Conservation (phyloP, 208 protist genomes). For the Trypanosoma congolense region DNA sequence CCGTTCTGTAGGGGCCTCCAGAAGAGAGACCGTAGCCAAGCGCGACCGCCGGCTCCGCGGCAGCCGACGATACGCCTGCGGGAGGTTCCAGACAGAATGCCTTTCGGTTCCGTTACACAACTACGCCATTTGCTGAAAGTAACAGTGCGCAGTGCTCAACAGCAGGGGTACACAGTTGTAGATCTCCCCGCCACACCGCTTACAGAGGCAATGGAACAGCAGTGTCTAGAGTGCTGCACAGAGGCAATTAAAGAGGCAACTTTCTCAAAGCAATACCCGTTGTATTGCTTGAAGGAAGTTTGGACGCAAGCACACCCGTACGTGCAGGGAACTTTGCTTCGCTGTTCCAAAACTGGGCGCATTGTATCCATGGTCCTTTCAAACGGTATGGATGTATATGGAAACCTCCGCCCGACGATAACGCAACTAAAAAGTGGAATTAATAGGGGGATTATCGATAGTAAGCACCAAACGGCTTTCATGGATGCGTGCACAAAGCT, state of each 20-base stretch:
- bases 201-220: conserved; percentile 32
- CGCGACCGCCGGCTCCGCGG: conserved; percentile 37
- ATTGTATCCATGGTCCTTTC: conserved; percentile 67
- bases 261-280: conserved; percentile 70
- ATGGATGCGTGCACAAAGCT: conserved; percentile 54
- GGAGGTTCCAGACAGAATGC: conserved; percentile 56
- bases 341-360: conserved; percentile 5
- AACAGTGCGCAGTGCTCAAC: conserved; percentile 24
- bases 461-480: conserved; percentile 27
- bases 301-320: conserved; percentile 43
- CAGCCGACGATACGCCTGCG: conserved; percentile 55
- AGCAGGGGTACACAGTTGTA: conserved; percentile 37
- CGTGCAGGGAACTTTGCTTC: conserved; percentile 64
- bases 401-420: conserved; percentile 65
- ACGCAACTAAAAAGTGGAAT: conserved; percentile 68
- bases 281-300: conserved; percentile 70
- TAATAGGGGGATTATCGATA: conserved; percentile 39
- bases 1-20: conserved; percentile 39
- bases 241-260: conserved; percentile 61
- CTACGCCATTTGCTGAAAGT: conserved; percentile 25
- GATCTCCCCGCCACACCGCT: conserved; percentile 39
- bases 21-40: conserved; percentile 11
- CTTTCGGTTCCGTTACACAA: conserved; percentile 16
- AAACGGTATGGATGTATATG: conserved; percentile 81
- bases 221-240: conserved; percentile 59